Evolutionary conservation across 2,329 filamentous ascomycete genomes (phyloP), one percentile per base, ranked within the genome.

Genomic region (Coleophoma eucalyptorum): DNA sequence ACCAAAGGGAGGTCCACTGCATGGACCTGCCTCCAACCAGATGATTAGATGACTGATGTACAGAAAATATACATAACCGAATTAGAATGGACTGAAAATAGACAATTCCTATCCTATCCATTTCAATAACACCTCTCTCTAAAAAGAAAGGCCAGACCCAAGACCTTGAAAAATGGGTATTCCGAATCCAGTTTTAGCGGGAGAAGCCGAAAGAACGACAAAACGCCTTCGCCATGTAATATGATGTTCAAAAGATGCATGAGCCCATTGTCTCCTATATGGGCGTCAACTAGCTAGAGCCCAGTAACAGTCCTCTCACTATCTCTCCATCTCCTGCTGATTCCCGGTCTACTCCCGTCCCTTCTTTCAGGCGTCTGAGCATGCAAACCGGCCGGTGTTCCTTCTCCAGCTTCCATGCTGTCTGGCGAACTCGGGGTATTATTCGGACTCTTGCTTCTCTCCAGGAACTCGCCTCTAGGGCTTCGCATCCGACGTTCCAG

Each of bases 401-500:
- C 21, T 10, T 15, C 19, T 12, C 38, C 35, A n/a, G 42, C 38
- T 21, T 43, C 44, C n/a, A 44, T 12, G 41, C 48, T 46, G 4
- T 44, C 46, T 13, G 26, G 35, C 35, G 15, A 43, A 40, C 38
- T 55, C 42, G 43, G 45, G 41, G 46, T 37, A 35, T n/a, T 35
- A 19, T 44, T 44, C 18, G 19, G 20, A 32, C 33, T 52, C 47
- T 13, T n/a, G 37, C 19, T 43, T 45, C 32, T 35, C 15, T 11
- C 45, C 12, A 26, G 11, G 19, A 18, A 21, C 8, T 38, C 46
- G 16, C 33, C 34, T 31, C 26, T 32, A 31, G 49, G 40, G 19
- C 34, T 42, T 47, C 11, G 33, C 53, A 40, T 73, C 68, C 50
- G 64, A 66, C 50, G 42, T 16, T 70, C 69, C 42, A 80, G 58